These are phyloP conservation scores for Beauveria medogensis DNA, from an alignment of 2,329 filamentous ascomycete species.

Conservation along the genomic window DNA sequence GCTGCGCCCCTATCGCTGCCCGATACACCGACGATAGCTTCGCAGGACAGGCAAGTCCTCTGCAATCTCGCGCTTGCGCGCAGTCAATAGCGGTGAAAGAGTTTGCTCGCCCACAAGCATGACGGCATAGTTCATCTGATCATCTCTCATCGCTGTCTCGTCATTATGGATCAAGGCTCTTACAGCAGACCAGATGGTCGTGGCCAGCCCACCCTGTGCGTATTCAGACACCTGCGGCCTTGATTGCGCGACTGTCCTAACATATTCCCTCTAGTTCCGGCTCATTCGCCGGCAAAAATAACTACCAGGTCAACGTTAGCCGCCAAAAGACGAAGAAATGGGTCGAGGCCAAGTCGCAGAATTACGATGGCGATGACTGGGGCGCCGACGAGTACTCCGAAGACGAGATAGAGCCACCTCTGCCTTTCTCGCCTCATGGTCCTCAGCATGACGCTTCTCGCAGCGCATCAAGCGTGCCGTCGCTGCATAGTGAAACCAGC, in stretches of 20 bases:
- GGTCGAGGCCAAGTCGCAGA: conserved; percentile 79
- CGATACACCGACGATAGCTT: background rate
- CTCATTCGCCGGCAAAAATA: conserved; percentile 15
- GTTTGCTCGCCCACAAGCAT: background rate
- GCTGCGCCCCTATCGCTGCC: background rate
- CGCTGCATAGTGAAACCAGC: conserved; percentile 20
- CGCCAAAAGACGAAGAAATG: conserved; percentile 89
- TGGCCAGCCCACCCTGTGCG: conserved; percentile 10
- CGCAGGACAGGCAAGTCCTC: background rate
- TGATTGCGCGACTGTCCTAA: background rate
- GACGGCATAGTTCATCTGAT: background rate
- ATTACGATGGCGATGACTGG: conserved; percentile 93
- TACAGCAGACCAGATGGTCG: conserved; percentile 11
- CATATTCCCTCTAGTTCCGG: background rate
- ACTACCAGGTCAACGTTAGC: conserved; percentile 79
- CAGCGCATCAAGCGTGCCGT: conserved; percentile 2
- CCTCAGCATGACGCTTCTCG: conserved; percentile 1
- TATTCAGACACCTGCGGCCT: background rate
- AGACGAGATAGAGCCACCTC: conserved; percentile 28
- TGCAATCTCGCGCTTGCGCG: background rate
- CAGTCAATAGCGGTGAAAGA: background rate
- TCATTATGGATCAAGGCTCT: conserved; percentile 10
- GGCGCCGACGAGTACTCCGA: conserved; percentile 64
- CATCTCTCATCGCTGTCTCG: background rate
- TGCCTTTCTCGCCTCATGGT: background rate